A percentile compares a stretch with the other conserved stretches of the same genome.
phyloP scores from a whole-genome alignment of 352 stramenopile species.

The Phytophthora niederhauseri region DNA sequence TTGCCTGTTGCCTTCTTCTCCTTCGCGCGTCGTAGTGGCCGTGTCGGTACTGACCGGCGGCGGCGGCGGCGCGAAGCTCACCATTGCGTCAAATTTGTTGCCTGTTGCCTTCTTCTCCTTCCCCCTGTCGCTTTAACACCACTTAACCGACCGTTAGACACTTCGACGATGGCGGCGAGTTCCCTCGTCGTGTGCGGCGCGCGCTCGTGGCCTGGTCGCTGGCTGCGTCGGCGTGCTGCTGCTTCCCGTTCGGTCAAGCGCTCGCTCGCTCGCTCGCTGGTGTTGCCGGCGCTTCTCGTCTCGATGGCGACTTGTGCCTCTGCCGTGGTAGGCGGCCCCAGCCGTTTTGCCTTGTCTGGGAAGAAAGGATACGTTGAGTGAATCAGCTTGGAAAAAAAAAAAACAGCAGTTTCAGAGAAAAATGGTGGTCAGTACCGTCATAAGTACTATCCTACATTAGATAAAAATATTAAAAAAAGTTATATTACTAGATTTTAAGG shows the following conservation, averaged over 20 bases:
- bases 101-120: not conserved
- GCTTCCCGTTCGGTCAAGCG: not conserved
- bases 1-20: not conserved
- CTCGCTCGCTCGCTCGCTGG: not conserved
- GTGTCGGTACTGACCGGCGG: not conserved
- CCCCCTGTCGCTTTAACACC: slow-evolving; percentile 15
- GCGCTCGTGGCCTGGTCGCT: not conserved
- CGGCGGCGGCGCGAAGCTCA: slow-evolving; percentile 32
- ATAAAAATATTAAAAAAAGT: no score
- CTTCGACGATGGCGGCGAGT: not conserved
- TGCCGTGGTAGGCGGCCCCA: not conserved
- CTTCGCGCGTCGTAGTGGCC: no score
- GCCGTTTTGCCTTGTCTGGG: slow-evolving; percentile 1
- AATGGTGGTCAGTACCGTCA: not conserved
- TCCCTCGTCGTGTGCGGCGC: not conserved
- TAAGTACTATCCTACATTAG: no score
- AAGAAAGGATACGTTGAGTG: not conserved
- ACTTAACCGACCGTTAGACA: slow-evolving; percentile 4
- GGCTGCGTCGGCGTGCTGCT: not conserved
- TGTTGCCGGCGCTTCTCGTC: not conserved
- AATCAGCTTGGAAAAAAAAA: not conserved
- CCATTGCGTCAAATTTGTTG: slow-evolving; percentile 19
- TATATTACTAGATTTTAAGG: no score
- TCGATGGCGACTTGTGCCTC: not conserved
- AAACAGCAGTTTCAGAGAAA: not conserved